Evolutionary conservation across 495 filamentous ascomycete genomes (phyloP).

Genomic region (Hyaloscypha bicolor): DNA sequence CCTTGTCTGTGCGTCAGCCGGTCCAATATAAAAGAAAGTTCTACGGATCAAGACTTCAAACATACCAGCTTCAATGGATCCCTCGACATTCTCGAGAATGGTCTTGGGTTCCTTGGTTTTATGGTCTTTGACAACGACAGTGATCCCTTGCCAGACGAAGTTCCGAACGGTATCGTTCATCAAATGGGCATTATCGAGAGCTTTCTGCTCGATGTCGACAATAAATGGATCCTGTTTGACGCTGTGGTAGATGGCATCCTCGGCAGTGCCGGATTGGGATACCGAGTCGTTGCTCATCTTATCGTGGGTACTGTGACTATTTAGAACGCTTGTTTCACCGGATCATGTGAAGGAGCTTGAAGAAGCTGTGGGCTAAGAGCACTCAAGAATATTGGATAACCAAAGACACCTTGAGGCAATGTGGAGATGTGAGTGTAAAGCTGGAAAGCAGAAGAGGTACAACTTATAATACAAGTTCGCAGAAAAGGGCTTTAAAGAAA

Average conservation of each 20-base stretch:
- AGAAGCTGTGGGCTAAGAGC: too few species aligned
- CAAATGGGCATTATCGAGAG: conserved; percentile 38
- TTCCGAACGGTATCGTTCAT: conserved; percentile 40
- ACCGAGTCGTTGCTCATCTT: background rate
- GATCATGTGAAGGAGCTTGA: too few species aligned
- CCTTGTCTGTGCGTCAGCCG: background rate
- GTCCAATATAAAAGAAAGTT: background rate
- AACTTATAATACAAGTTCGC: background rate
- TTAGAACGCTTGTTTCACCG: too few species aligned
- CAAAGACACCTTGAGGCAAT: background rate
- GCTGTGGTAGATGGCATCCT: background rate
- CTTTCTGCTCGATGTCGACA: conserved; percentile 31
- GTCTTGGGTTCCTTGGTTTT: conserved; percentile 59
- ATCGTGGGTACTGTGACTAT: background rate
- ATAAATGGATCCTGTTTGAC: conserved; percentile 13
- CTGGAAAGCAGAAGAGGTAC: background rate
- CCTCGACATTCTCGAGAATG: conserved; percentile 55
- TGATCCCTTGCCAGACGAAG: conserved; percentile 64
- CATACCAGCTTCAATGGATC: conserved; percentile 52
- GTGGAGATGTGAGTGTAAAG: background rate
- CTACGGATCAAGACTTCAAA: background rate
- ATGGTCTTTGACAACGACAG: conserved; percentile 69
- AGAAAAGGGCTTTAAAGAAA: background rate
- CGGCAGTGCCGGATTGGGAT: background rate
- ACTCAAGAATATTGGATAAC: background rate